Evolutionary conservation across 139 green algal genomes (phyloP).

Genomic region (Eudorina sp.): DNA sequence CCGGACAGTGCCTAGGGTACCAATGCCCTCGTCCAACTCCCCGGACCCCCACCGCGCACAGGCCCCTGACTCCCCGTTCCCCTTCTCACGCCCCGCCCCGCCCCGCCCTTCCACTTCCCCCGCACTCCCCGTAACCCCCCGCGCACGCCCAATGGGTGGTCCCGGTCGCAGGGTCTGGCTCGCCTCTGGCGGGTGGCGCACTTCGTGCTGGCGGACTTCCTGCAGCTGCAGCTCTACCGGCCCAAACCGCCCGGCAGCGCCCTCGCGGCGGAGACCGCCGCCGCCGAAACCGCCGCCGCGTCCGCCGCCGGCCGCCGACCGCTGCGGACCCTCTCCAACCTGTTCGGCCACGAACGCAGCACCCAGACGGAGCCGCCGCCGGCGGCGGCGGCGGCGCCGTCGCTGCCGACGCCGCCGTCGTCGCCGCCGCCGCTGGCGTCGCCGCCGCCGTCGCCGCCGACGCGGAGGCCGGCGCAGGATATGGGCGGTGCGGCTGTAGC

Average conservation of each 20-base stretch:
- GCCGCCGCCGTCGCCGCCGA: background rate
- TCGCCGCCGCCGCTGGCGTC: background rate
- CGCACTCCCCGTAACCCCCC: no score
- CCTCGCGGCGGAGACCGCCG: background rate
- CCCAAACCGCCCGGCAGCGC: background rate
- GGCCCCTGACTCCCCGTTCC: no score
- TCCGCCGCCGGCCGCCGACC: background rate
- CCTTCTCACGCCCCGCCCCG: no score
- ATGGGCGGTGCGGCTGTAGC: no score
- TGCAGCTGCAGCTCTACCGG: conserved; percentile 65
- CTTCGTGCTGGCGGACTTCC: conserved; percentile 82
- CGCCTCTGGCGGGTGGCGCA: conserved; percentile 87
- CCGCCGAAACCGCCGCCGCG: background rate
- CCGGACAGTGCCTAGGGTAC: no score
- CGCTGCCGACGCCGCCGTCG: background rate
- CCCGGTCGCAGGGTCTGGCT: conserved; percentile 70
- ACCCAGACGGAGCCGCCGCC: conserved; percentile 23
- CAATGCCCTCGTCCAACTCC: no score
- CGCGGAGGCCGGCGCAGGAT: no score
- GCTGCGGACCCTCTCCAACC: conserved; percentile 1
- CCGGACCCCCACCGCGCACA: no score
- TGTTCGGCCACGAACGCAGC: conserved; percentile 17
- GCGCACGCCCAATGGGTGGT: no score
- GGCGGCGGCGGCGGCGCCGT: background rate
- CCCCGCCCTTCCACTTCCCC: no score